phyloP scores from a whole-genome alignment of 768 basidiomycete genomes.

The Leccinum variicolor region DNA sequence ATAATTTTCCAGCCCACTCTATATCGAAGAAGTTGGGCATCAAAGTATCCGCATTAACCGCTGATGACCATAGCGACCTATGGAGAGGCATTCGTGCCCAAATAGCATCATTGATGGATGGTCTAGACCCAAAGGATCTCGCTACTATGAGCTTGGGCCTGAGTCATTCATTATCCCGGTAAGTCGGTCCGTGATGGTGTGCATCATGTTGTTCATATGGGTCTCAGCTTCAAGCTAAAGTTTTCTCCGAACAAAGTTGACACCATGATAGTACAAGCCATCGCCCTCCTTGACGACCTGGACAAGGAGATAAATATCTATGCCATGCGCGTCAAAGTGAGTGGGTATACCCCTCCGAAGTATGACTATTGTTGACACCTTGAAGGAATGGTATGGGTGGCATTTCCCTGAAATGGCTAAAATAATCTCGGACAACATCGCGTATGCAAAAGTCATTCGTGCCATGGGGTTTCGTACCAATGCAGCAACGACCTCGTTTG shows the following conservation, averaged over 20 bases:
- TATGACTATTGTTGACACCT: neutral
- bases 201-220: constrained; percentile 5
- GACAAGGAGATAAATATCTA: constrained; percentile 99
- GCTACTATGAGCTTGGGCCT: constrained; percentile 98
- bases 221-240: constrained; percentile 90
- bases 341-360: constrained; percentile 12
- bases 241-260: constrained; percentile 99
- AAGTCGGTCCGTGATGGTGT: constrained; percentile 16
- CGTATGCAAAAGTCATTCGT: constrained; percentile 92
- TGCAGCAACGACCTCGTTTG: constrained; percentile 80
- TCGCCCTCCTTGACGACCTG: constrained; percentile 94
- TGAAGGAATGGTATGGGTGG: constrained; percentile 99
- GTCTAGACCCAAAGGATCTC: constrained; percentile 89
- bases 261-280: constrained; percentile 99
- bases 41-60: constrained; percentile 64
- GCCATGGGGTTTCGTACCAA: constrained; percentile 98
- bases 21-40: constrained; percentile 95
- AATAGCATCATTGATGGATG: constrained; percentile 81
- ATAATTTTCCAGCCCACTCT: constrained; percentile 54
- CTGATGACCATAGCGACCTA: constrained; percentile 67
- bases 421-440: constrained; percentile 95
- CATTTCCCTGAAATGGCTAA: constrained; percentile 99
- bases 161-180: constrained; percentile 95
- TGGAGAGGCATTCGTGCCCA: constrained; percentile 96
- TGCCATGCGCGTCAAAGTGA: constrained; percentile 96